Conservation (phyloP, 768 basidiomycete genomes). For the Holtermanniella nyarrowii region DNA sequence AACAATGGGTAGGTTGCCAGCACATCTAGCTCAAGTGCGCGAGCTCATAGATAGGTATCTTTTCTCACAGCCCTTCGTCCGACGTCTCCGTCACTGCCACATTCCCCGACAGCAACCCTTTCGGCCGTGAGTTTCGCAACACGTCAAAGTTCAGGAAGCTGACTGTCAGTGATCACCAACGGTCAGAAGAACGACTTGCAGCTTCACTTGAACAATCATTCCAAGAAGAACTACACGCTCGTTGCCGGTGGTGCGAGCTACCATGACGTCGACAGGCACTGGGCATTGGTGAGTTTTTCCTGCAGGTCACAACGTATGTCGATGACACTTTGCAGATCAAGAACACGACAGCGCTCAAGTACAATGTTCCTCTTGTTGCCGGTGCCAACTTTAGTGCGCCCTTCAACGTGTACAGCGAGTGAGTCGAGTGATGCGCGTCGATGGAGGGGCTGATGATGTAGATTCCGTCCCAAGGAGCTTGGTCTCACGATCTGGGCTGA, state of each 20-base stretch:
- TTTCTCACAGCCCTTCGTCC: slow-evolving; percentile 25
- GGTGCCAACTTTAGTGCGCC: slow-evolving; percentile 37
- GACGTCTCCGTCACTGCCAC: slow-evolving; percentile 32
- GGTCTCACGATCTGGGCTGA: slow-evolving; percentile 40
- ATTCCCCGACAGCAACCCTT: slow-evolving; percentile 36
- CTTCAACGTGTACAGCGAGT: slow-evolving; percentile 35
- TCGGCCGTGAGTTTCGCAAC: slow-evolving; percentile 34
- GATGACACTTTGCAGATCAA: slow-evolving; percentile 20
- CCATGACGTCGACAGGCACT: slow-evolving; percentile 31
- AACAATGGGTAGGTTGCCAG: neutral
- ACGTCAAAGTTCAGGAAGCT: too few relatives aligned
- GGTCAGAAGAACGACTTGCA: slow-evolving; percentile 31
- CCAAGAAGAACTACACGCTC: slow-evolving; percentile 36
- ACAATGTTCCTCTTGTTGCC: slow-evolving; percentile 34
- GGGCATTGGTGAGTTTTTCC: slow-evolving; percentile 32
- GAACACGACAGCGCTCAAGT: slow-evolving; percentile 34
- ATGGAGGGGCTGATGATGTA: neutral
- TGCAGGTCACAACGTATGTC: too few relatives aligned
- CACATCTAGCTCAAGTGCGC: neutral
- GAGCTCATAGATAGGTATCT: slow-evolving; percentile 18
- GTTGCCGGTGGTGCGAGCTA: slow-evolving; percentile 34
- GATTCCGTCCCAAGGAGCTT: slow-evolving; percentile 36
- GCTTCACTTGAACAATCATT: slow-evolving; percentile 28
- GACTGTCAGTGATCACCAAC: slow-evolving; percentile 30
- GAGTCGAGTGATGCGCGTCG: slow-evolving; percentile 5